Evolutionary conservation across 2,329 filamentous ascomycete genomes (phyloP).

Genomic region (Xylaria sp.): DNA sequence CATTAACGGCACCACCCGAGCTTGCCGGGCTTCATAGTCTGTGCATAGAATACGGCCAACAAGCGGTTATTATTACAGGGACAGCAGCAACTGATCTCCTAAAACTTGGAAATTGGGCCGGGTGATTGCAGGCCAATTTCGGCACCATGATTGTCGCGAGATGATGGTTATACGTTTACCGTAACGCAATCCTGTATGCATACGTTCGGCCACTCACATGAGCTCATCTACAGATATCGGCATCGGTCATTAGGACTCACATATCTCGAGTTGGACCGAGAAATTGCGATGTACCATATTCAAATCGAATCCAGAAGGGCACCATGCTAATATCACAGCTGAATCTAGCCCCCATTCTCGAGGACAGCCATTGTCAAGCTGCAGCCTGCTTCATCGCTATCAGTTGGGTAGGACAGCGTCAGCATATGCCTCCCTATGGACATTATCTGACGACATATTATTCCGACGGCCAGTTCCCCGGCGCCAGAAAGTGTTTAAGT

Average conservation of each 20-base stretch:
- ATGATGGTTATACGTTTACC: constrained; percentile 8
- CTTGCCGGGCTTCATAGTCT: neutral
- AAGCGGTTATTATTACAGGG: neutral
- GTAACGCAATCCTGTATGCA: constrained; percentile 11
- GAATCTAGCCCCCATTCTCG: neutral
- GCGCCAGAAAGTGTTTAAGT: neutral
- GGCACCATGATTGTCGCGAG: constrained; percentile 1
- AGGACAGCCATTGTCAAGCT: neutral
- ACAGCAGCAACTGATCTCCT: constrained; percentile 17
- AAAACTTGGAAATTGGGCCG: constrained; percentile 7
- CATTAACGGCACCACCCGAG: too few species aligned
- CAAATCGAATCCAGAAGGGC: neutral
- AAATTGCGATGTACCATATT: constrained; percentile 21
- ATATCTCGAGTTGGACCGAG: constrained; percentile 1
- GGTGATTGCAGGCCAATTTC: constrained; percentile 18
- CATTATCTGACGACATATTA: neutral
- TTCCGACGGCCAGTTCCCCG: constrained; percentile 8
- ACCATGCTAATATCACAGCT: neutral
- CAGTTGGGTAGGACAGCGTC: neutral
- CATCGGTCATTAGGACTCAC: too few species aligned
- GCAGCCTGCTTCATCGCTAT: neutral
- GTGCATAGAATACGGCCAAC: neutral
- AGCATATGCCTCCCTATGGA: neutral
- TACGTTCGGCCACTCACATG: neutral
- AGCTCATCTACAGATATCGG: neutral